Evolutionary conservation across 2,329 filamentous ascomycete genomes (phyloP).

Genomic region (Pseudonectria foliicola): DNA sequence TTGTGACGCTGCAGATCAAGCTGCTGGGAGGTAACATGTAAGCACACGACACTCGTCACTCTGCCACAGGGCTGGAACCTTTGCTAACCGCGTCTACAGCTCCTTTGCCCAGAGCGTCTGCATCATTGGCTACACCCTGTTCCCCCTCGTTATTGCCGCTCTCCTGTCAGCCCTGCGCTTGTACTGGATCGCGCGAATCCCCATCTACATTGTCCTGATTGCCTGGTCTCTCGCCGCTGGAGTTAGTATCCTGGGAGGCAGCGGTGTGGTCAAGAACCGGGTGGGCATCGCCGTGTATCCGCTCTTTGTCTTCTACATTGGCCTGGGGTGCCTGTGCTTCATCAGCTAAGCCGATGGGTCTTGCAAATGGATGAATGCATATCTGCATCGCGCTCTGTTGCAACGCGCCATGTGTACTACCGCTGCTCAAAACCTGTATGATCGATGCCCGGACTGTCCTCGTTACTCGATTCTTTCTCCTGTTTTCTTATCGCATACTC

Average conservation of each 20-base stretch:
- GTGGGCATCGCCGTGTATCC: constrained; percentile 93
- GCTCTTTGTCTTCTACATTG: constrained; percentile 89
- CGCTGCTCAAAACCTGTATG: too few relatives aligned
- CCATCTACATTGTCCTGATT: constrained; percentile 82
- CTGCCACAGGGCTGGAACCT: background rate
- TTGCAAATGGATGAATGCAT: constrained; percentile 1
- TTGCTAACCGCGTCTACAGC: constrained; percentile 40
- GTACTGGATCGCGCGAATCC: constrained; percentile 74
- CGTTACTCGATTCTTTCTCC: too few relatives aligned
- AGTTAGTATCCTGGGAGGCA: constrained; percentile 91
- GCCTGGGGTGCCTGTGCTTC: constrained; percentile 90
- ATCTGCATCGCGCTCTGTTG: constrained; percentile 5
- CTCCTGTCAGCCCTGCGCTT: constrained; percentile 78
- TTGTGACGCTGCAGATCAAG: constrained; percentile 97
- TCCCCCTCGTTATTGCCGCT: constrained; percentile 89
- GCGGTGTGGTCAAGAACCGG: constrained; percentile 89
- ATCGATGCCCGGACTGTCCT: too few relatives aligned
- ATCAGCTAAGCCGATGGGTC: constrained; percentile 60
- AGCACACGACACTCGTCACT: constrained; percentile 31
- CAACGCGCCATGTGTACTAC: too few relatives aligned
- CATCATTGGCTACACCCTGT: constrained; percentile 97
- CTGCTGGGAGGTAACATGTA: constrained; percentile 94
- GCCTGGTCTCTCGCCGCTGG: constrained; percentile 92
- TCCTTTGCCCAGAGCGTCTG: constrained; percentile 97
- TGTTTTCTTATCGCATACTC: too few relatives aligned